Base-by-base conservation (phyloP, 1,284 basidiomycete species). In the Puccinia hordei region DNA sequence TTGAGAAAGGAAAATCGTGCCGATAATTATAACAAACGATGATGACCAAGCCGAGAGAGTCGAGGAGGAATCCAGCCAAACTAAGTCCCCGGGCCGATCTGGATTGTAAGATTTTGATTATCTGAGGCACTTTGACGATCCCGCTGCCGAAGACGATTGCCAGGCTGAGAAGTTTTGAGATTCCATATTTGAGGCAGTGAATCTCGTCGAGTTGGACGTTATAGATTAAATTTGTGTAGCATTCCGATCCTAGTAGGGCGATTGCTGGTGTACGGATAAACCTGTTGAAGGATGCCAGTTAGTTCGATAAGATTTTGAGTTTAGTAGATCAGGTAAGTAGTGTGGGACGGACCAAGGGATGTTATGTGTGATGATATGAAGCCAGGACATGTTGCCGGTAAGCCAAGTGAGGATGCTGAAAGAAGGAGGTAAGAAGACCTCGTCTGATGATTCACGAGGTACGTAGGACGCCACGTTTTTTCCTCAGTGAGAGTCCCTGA, bases 111-210 rank as follows among this genome's bases (percentile, higher is more conserved):
- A 89, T 88, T 85, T 88, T 89, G 83, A 88, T 83, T 77, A 89
- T 89, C 85, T 98, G 96, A 3, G 96, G 96, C 17, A 98, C 89
- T 87, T 98, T 98, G 90, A 98, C 93, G 82, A 98, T 93, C 35
- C 92, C 91, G 1, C 95, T 95, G 73, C 95, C 96, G 0, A 93
- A 87, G 57, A 98, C 94, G 82, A 99, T 95, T 0, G 92, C 95
- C 38, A 98, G 87, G 0, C 96, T 96, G 10, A 99, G 88, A 0
- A 91, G 93, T 85, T 98, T 99, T 2, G 95, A 98, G 75, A 98
- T 86, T 1, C 93, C 90, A 85, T 94, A 93, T 85, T 94, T 94
- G 85, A 99, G 88, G 86, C 96, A 99, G 81, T 91, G 88, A 10
- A 90, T 87, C 85, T 96, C 91, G n/a, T 87, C 87, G n/a, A 97